Percentiles rank a stretch among this genome's conserved stretches.
These are phyloP conservation scores for Teratosphaeria viscida DNA, from an alignment of 2,329 filamentous ascomycete genomes.

Conservation along the genomic window DNA sequence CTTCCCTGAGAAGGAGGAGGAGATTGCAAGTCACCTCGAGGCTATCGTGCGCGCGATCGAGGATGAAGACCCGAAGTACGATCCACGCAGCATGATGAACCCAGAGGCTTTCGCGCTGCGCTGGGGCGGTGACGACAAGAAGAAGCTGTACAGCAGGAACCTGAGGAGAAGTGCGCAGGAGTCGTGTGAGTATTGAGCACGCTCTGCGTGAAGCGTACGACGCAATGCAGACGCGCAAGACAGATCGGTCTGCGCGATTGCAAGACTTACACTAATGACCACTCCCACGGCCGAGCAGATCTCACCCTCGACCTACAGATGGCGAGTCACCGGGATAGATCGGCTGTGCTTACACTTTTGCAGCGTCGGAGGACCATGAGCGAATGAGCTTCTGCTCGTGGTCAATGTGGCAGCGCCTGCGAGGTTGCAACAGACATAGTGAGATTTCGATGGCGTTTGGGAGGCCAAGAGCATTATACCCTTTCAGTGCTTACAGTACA, in stretches of 20 bases:
- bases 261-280: not conserved
- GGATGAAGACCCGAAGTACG: constrained; percentile 78
- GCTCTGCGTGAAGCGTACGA: not conserved
- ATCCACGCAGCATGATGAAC: constrained; percentile 79
- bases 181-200: constrained; percentile 30
- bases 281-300: not conserved
- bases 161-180: constrained; percentile 65
- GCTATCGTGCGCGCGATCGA: constrained; percentile 74
- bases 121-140: constrained; percentile 71
- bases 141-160: constrained; percentile 73
- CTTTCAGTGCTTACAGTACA: not conserved
- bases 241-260: not conserved
- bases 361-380: not conserved
- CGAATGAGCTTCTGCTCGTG: not conserved
- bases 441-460: not conserved
- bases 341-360: not conserved
- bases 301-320: not conserved
- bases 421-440: not conserved
- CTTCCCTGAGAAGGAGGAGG: constrained; percentile 58
- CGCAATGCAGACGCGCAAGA: not conserved
- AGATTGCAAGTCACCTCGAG: constrained; percentile 73
- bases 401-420: not conserved
- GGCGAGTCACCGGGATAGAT: not conserved
- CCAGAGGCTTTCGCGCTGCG: constrained; percentile 76
- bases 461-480: not conserved